Evolutionary conservation across 176 grass and related monocot genomes (phyloP), one percentile per base, ranked within the genome.

Genomic region (Cenchrus fungigraminus): DNA sequence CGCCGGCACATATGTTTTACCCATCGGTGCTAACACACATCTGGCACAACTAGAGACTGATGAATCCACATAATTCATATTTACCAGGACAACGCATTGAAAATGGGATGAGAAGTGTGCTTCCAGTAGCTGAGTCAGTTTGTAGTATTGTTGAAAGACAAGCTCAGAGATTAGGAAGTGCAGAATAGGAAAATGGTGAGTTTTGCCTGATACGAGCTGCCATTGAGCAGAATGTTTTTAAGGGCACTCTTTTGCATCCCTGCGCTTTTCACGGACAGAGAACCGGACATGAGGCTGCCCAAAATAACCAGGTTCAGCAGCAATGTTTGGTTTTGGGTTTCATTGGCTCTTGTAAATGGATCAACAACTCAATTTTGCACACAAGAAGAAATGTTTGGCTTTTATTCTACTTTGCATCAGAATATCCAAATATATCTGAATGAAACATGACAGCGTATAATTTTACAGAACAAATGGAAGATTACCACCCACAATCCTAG

Each of bases 181-280:
- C 22, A 25, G 22, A 25, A 25, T 25, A 25, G 22, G 22, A 25
- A 25, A 25, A 25, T 25, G 22, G 22, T 25, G 22, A 25, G 22
- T 25, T 25, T 25, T 25, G 22, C 22, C 22, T 25, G 22, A 25
- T 25, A 25, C 22, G 22, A 25, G 22, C 22, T 25, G 22, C 22
- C 22, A 25, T 25, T 25, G 22, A 25, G 86, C 57, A 91, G 83
- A 78, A 98, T 53, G 80, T 91, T 90, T 74, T 86, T 95, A 0
- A 98, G 85, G 42, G 95, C 22, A 25, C 22, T 25, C 22, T 25
- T 25, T 25, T 25, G 22, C 22, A 25, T 25, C 22, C 22, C 22
- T 25, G 22, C 22, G 22, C 22, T 25, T 25, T 25, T 25, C 22
- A 25, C 22, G 22, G 22, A 25, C 22, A 25, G 22, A 25, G 22